Evolutionary conservation across 1,284 basidiomycete species (phyloP).

Genomic region (Ceratobasidium sp.): DNA sequence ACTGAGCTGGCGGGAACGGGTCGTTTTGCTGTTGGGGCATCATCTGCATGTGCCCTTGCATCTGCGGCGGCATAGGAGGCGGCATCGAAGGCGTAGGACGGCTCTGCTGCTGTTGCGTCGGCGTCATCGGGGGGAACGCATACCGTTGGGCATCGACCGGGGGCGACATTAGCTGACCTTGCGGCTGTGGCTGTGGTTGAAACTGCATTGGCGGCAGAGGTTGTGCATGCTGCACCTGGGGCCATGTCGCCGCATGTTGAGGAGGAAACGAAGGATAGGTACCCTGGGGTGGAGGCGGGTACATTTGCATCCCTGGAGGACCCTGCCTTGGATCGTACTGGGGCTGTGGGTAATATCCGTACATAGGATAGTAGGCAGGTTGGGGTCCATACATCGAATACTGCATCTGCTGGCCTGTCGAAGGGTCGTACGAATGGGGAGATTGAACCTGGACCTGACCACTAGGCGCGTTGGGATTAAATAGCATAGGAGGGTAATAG

Average conservation of each 20-base stretch:
- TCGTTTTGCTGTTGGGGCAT: conserved; percentile 6
- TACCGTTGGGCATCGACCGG: conserved; percentile 13
- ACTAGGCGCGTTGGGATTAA: conserved; percentile 29
- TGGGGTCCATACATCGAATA: conserved; percentile 30
- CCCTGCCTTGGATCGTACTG: conserved; percentile 32
- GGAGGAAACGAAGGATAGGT: not conserved
- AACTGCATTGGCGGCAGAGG: conserved; percentile 8
- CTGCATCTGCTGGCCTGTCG: conserved; percentile 14
- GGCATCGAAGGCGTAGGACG: not conserved
- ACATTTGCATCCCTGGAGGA: conserved; percentile 30
- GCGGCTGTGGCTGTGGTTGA: conserved; percentile 2
- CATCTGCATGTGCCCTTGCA: conserved; percentile 22
- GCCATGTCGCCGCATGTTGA: conserved; percentile 30
- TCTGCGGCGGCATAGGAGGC: not conserved
- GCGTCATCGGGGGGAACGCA: conserved; percentile 21
- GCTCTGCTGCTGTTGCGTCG: not conserved
- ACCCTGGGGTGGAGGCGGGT: conserved; percentile 9
- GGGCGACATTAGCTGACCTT: too few species aligned
- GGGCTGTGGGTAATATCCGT: conserved; percentile 27
- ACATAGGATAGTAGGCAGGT: conserved; percentile 32
- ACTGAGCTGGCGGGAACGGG: conserved; percentile 17
- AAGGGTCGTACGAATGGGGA: conserved; percentile 23
- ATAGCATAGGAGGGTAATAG: conserved; percentile 28
- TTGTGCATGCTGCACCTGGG: conserved; percentile 1
- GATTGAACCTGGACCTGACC: conserved; percentile 1